These are phyloP conservation scores for Primulina huaijiensis DNA, from an alignment of 257 asterid species.

Conservation along the genomic window DNA sequence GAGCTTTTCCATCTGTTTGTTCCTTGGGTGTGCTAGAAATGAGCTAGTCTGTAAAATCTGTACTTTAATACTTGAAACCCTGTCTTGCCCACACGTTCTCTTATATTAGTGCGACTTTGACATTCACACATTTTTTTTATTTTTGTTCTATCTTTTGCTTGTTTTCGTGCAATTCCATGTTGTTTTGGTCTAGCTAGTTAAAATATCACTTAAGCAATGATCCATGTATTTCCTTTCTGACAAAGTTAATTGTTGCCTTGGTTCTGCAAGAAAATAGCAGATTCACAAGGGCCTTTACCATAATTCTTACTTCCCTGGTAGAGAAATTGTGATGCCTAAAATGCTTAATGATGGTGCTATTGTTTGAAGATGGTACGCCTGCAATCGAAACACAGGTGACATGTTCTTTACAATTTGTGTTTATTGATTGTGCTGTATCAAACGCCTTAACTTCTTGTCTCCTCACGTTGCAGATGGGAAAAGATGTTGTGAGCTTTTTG, in stretches of 20 bases:
- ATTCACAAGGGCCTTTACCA: slow-evolving; percentile 70
- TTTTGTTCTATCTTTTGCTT: background rate
- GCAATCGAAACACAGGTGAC: slow-evolving; percentile 72
- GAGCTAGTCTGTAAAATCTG: background rate
- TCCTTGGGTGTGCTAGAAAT: background rate
- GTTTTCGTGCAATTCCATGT: slow-evolving; percentile 8
- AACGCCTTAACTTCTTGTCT: slow-evolving; percentile 3
- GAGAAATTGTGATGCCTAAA: slow-evolving; percentile 81
- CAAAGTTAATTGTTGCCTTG: background rate
- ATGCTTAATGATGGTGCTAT: slow-evolving; percentile 81
- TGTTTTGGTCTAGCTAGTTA: background rate
- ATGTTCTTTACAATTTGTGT: background rate
- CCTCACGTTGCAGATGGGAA: slow-evolving; percentile 54
- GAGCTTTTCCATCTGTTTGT: background rate
- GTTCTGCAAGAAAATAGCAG: slow-evolving; percentile 28
- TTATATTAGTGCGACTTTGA: background rate
- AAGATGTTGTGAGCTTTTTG: slow-evolving; percentile 64
- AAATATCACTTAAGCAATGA: background rate
- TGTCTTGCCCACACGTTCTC: background rate
- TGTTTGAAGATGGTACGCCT: slow-evolving; percentile 77
- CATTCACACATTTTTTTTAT: background rate
- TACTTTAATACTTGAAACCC: background rate
- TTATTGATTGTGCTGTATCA: background rate
- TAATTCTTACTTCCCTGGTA: slow-evolving; percentile 82
- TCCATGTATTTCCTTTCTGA: background rate